A percentile compares a stretch with the other conserved stretches of the same genome.
These are phyloP conservation scores for Avena atlantica DNA, from an alignment of 176 grass and related monocot species.

Conservation along the genomic window DNA sequence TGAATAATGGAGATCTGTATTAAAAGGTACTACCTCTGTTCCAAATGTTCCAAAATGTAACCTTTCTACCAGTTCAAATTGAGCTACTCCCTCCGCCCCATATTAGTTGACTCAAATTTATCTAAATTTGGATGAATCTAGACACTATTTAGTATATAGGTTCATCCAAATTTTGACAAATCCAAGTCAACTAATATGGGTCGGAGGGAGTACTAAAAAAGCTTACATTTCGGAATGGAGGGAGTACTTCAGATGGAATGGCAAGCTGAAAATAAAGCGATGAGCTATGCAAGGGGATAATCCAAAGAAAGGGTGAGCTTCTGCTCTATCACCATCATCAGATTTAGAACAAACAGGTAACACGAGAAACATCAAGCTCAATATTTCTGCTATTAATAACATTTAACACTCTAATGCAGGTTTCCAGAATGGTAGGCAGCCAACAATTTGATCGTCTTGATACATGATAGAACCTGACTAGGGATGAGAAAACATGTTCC, in stretches of 20 bases:
- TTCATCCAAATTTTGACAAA: too few species aligned
- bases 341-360: not conserved
- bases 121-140: too few species aligned
- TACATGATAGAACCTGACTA: constrained; percentile 6
- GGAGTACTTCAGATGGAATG: constrained; percentile 12
- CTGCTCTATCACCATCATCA: not conserved
- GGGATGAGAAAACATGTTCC: constrained; percentile 21
- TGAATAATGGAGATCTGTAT: not conserved
- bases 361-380: not conserved
- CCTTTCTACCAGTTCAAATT: too few species aligned
- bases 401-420: constrained; percentile 7
- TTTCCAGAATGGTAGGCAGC: not conserved
- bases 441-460: constrained; percentile 16
- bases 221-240: too few species aligned
- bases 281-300: not conserved
- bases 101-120: too few species aligned
- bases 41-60: too few species aligned
- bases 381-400: not conserved
- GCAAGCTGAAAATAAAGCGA: not conserved
- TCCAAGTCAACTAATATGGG: too few species aligned
- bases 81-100: too few species aligned
- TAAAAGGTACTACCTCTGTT: not conserved
- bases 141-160: too few species aligned
- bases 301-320: not conserved
- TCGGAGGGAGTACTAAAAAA: too few species aligned